These are phyloP conservation scores for Komagataella pastoris DNA, from an alignment of 805 yeast species.

Conservation along the genomic window DNA sequence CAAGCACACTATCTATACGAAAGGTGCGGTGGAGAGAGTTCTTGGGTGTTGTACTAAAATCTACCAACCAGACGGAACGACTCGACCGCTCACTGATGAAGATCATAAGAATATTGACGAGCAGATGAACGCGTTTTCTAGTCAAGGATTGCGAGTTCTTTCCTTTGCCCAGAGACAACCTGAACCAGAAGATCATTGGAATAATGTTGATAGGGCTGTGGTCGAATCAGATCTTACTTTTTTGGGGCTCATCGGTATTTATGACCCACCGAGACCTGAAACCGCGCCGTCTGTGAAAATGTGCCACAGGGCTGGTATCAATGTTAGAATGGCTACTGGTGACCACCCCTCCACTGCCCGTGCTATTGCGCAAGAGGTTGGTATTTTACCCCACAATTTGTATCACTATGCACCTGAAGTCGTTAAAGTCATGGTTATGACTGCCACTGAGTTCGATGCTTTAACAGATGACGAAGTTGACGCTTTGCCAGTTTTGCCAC, in stretches of 20 bases:
- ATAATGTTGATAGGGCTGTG: conserved; percentile 20
- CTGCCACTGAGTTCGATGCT: conserved; percentile 59
- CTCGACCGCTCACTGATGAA: conserved; percentile 23
- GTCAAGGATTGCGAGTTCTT: conserved; percentile 58
- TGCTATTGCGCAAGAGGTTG: conserved; percentile 74
- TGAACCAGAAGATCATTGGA: conserved; percentile 15
- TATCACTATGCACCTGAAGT: conserved; percentile 41
- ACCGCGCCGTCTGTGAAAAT: conserved; percentile 48
- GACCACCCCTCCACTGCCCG: conserved; percentile 70
- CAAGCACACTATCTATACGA: conserved; percentile 27
- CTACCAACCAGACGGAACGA: conserved; percentile 21
- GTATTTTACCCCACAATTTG: conserved; percentile 53
- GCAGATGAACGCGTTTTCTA: conserved; percentile 45
- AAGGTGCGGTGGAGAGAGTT: conserved; percentile 71
- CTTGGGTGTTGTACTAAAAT: conserved; percentile 41
- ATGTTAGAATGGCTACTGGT: conserved; percentile 74
- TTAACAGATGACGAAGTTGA: conserved; percentile 51
- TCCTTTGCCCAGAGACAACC: conserved; percentile 46
- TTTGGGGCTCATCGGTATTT: conserved; percentile 62
- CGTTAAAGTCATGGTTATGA: conserved; percentile 57
- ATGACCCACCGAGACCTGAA: conserved; percentile 70
- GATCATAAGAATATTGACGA: conserved; percentile 29
- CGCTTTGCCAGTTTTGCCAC: conserved; percentile 48
- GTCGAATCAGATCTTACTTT: conserved; percentile 44
- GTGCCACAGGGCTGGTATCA: conserved; percentile 66